Conservation (phyloP, 2,329 filamentous ascomycete species). For the Fusarium anthophilum region DNA sequence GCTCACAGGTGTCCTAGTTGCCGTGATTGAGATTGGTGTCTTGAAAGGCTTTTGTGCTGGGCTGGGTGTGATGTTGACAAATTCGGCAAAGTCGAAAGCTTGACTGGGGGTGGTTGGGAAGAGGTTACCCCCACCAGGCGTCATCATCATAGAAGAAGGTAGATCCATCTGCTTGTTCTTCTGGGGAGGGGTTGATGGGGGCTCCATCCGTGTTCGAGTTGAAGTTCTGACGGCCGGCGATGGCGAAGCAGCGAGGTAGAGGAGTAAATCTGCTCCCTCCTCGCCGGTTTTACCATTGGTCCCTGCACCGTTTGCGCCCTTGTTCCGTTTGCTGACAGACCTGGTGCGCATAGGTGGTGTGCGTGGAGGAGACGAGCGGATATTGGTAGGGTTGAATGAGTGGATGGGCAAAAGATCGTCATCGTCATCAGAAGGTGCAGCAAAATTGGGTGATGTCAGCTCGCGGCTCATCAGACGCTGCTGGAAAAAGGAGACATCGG, state of each 20-base stretch:
- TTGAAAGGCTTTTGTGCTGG: constrained; percentile 92
- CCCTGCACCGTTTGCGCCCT: constrained; percentile 54
- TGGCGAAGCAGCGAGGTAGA: constrained; percentile 91
- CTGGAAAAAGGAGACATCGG: constrained; percentile 82
- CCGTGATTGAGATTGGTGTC: constrained; percentile 71
- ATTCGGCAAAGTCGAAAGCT: constrained; percentile 92
- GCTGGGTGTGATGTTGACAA: constrained; percentile 96
- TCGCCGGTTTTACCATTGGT: constrained; percentile 70
- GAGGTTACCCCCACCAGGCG: constrained; percentile 75
- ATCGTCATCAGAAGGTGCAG: constrained; percentile 78
- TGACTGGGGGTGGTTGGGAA: constrained; percentile 83
- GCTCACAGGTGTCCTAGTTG: constrained; percentile 66
- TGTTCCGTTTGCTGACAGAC: constrained; percentile 58
- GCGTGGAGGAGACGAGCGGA: constrained; percentile 82
- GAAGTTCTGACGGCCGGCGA: constrained; percentile 75
- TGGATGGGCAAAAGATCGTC: constrained; percentile 82
- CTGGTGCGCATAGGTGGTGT: constrained; percentile 77
- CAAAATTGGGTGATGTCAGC: constrained; percentile 68
- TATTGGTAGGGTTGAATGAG: constrained; percentile 72
- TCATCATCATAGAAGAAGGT: constrained; percentile 90
- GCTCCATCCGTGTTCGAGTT: constrained; percentile 63
- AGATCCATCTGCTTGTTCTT: constrained; percentile 73
- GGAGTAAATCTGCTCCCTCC: constrained; percentile 81
- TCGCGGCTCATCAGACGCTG: constrained; percentile 74
- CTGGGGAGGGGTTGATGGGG: constrained; percentile 80